A percentile compares a stretch with the other conserved stretches of the same genome.
Conservation (phyloP, 257 asterid genomes). For the Solanum phureja region DNA sequence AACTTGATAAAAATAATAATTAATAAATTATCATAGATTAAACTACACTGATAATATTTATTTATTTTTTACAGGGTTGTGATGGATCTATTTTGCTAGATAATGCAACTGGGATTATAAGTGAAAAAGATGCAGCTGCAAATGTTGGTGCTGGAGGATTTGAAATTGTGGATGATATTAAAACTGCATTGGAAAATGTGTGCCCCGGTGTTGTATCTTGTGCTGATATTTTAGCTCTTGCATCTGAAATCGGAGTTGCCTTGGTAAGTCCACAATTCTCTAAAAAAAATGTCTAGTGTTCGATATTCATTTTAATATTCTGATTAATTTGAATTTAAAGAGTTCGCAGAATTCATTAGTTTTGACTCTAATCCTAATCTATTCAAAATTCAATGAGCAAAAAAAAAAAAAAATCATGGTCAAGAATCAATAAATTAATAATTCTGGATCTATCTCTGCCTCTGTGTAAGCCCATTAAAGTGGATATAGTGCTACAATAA, state of each 20-base stretch:
- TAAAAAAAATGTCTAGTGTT: background rate
- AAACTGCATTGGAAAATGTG: slow-evolving; percentile 18
- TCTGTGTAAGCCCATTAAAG: background rate
- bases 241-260: slow-evolving; percentile 14
- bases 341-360: no score
- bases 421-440: no score
- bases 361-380: no score
- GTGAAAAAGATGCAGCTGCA: slow-evolving; percentile 21
- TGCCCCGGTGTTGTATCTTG: slow-evolving; percentile 34
- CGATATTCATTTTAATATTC: background rate
- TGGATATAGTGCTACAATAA: background rate
- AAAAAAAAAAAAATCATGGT: background rate
- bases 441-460: background rate
- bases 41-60: background rate
- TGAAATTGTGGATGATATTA: slow-evolving; percentile 20
- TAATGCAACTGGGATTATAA: slow-evolving; percentile 9
- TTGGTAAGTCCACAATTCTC: slow-evolving; percentile 1
- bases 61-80: slow-evolving; percentile 19
- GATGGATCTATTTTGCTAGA: slow-evolving; percentile 30
- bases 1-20: no score
- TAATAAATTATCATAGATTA: no score
- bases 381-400: background rate
- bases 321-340: background rate
- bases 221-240: slow-evolving; percentile 28
- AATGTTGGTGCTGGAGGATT: slow-evolving; percentile 12